phyloP scores from a whole-genome alignment of 129 eudicot species.

The Saposhnikovia divaricata region DNA sequence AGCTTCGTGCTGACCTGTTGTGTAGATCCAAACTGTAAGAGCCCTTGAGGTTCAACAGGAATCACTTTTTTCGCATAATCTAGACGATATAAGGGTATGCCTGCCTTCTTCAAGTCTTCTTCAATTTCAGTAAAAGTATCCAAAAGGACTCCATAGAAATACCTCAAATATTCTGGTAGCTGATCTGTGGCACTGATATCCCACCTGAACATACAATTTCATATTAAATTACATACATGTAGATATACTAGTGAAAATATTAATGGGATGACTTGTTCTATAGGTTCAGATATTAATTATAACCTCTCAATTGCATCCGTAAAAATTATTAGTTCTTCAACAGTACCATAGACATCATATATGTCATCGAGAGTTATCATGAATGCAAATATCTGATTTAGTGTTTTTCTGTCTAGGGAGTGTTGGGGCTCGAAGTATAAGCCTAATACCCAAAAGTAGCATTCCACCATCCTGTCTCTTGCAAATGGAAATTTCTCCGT shows the following conservation, averaged over 20 bases:
- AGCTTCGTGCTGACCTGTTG: constrained; percentile 41
- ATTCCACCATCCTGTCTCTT: constrained; percentile 3
- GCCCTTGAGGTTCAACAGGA: constrained; percentile 71
- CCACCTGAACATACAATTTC: not conserved
- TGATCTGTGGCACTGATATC: constrained; percentile 1
- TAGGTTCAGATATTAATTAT: not conserved
- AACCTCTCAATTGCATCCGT: not conserved
- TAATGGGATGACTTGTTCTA: not conserved
- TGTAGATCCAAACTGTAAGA: constrained; percentile 84
- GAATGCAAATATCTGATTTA: not conserved
- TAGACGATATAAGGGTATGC: not conserved
- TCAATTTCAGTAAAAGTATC: not conserved
- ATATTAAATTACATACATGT: not conserved
- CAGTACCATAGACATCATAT: constrained; percentile 11
- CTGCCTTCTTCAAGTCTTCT: not conserved
- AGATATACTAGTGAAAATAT: not conserved
- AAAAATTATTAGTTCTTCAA: not conserved
- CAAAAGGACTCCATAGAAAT: not conserved
- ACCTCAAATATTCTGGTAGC: constrained; percentile 7
- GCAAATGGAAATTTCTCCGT: constrained; percentile 5
- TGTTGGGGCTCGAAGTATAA: not conserved
- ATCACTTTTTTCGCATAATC: constrained; percentile 17
- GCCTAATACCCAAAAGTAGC: constrained; percentile 1
- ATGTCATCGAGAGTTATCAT: constrained; percentile 8
- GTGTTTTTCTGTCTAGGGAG: not conserved